Evolutionary conservation across 2,329 filamentous ascomycete species (phyloP).

Genomic region (Penicillium sp.): DNA sequence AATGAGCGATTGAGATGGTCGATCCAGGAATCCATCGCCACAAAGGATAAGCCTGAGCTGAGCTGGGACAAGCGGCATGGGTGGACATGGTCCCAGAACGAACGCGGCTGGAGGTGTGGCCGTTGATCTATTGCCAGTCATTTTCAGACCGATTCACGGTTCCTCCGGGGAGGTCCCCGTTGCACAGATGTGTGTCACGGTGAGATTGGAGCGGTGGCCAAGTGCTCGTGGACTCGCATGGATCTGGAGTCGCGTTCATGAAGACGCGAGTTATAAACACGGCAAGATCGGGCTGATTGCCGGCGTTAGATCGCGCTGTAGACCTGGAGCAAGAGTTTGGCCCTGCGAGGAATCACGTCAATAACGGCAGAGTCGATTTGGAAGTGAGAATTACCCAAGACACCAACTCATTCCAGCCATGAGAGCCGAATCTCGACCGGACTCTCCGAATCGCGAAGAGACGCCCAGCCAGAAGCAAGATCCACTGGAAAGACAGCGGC

Average conservation of each 20-base stretch:
- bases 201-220: conserved; percentile 20
- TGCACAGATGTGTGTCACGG: conserved; percentile 25
- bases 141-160: conserved; percentile 13
- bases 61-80: background rate
- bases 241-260: too few species aligned
- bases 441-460: conserved; percentile 11
- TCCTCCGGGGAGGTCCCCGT: conserved; percentile 8
- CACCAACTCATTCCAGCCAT: background rate
- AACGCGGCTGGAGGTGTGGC: conserved; percentile 10
- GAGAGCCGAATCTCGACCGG: conserved; percentile 8
- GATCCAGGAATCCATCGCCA: background rate
- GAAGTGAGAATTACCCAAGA: too few species aligned
- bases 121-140: conserved; percentile 5
- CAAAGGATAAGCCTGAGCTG: background rate
- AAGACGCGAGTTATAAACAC: background rate
- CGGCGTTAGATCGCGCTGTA: background rate
- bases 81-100: background rate
- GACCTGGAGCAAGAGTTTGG: too few species aligned
- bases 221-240: too few species aligned
- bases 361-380: too few species aligned
- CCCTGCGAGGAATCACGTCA: too few species aligned
- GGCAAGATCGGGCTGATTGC: background rate
- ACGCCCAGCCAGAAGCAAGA: conserved; percentile 25
- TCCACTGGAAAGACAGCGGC: conserved; percentile 29
- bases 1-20: background rate